Base-by-base conservation (phyloP, 805 yeast species). In the Huiozyma naganishii region DNA sequence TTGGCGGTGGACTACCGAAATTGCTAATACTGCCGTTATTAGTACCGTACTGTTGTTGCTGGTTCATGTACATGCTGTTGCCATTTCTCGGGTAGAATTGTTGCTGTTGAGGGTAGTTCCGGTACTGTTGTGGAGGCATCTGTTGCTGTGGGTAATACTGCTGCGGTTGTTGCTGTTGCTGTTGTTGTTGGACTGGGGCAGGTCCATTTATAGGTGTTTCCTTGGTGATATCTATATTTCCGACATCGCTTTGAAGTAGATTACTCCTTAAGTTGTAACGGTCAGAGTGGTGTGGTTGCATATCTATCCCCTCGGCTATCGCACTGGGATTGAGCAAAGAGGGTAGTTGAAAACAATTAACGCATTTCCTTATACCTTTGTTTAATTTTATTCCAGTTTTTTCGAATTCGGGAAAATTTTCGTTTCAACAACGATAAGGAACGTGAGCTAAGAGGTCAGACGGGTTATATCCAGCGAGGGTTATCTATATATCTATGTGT, bases 141-240 rank as follows among this genome's bases (percentile, higher is more conserved):
- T 27, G 40, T 17, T 41, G 40, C 13, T 38, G 42, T 10, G 38
- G 27, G 10, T 10, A 5, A 13, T 27, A 36, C 11, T 43, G 23
- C 23, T 39, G 32, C 27, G 2, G 33, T 7, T 43, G 41, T 34
- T 36, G 45, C 12, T 29, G 43, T 33, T 36, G 44, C 11, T 41
- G 45, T 27, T 40, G 49, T 34, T 44, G 44, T 7, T 33, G 36
- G 12, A 6, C 6, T 3, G 32, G 32, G 11, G 28, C 36, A 12
- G 17, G 39, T 12, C 43, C 43, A 33, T 51, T 52, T 6, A 64
- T 44, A 4, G 73, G 73, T 0, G 55, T 55, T 48, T 74, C 77
- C 11, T 69, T 50, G 11, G 67, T 48, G 10, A 74, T 59, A 46
- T 73, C 77, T 29, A 74, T 72, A 46, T 54, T 61, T 0, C 75